Base-by-base conservation (phyloP, 2,329 filamentous ascomycete genomes). In the Westerdykella ornata region DNA sequence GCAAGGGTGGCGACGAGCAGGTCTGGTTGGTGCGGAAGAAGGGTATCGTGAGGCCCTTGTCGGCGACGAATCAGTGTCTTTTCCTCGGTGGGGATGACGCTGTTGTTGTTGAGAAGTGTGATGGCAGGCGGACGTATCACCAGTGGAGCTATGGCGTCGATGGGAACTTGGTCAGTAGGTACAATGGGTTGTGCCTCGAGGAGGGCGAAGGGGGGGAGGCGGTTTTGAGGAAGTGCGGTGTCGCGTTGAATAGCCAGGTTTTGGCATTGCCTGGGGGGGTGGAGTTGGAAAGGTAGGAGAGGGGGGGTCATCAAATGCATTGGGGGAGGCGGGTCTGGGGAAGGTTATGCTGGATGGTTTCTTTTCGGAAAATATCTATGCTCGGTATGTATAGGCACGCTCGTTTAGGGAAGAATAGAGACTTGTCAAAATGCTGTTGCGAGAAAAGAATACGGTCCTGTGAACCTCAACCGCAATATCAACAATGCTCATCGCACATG, bases 261-360 rank as follows among this genome's bases (percentile, higher is more conserved):
- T 59, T 74, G 49, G 70, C 62, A 11, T 52, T 74, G 29, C 72
- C 72, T 0, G 65, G 67, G 47, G 72, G 72, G 49, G 51, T 53
- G 16, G 43, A 45, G 41, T 41, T 54, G 37, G 47, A 48, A 9
- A 37, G 38, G 4, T 49, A 44, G 20, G 39, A 30, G 8, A 26
- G n/a, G n/a, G n/a, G n/a, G n/a, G n/a, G 22, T 26, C 22, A 26
- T 26, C n/a, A n/a, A n/a, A n/a, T n/a, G n/a, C n/a, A n/a, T n/a
- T n/a, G n/a, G n/a, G n/a, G n/a, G n/a, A n/a, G n/a, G n/a, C n/a
- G n/a, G n/a, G n/a, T n/a, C n/a, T n/a, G n/a, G n/a, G n/a, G n/a
- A n/a, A n/a, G n/a, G n/a, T n/a, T n/a, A n/a, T n/a, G n/a, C n/a
- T n/a, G n/a, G n/a, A n/a, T n/a, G n/a, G n/a, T n/a, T n/a, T n/a